These are phyloP conservation scores for Ustilago esculenta DNA, from an alignment of 1,284 basidiomycete species.

Conservation along the genomic window DNA sequence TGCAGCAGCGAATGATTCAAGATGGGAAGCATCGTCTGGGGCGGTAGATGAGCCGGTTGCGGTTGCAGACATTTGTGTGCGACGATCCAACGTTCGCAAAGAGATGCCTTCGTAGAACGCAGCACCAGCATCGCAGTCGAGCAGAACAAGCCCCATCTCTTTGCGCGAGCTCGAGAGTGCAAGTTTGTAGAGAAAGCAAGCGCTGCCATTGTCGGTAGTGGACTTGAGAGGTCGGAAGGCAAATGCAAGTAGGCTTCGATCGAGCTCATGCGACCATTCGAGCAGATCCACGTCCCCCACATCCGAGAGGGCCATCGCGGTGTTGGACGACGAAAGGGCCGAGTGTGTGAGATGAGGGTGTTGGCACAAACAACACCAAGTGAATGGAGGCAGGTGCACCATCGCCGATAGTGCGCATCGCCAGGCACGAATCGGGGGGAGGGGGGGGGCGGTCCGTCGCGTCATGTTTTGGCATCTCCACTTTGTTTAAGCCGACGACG, in stretches of 20 bases:
- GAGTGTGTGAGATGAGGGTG: neutral
- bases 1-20: neutral
- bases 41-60: neutral
- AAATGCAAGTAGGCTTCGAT: constrained; percentile 10
- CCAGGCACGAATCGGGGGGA: no score
- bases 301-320: constrained; percentile 13
- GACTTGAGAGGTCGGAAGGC: constrained; percentile 14
- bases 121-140: constrained; percentile 24
- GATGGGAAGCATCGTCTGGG: neutral
- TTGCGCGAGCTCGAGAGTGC: constrained; percentile 6
- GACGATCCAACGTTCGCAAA: constrained; percentile 25
- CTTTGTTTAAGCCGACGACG: no score
- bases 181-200: constrained; percentile 29
- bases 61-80: neutral
- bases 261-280: constrained; percentile 34
- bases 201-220: neutral
- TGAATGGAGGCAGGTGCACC: no score
- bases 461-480: no score
- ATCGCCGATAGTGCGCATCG: no score
- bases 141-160: constrained; percentile 16
- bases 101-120: constrained; percentile 33
- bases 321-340: neutral
- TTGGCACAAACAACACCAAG: no score
- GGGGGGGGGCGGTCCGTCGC: no score
- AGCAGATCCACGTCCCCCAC: constrained; percentile 16